phyloP scores from a whole-genome alignment of 257 asterid species.

The Capsicum pubescens region DNA sequence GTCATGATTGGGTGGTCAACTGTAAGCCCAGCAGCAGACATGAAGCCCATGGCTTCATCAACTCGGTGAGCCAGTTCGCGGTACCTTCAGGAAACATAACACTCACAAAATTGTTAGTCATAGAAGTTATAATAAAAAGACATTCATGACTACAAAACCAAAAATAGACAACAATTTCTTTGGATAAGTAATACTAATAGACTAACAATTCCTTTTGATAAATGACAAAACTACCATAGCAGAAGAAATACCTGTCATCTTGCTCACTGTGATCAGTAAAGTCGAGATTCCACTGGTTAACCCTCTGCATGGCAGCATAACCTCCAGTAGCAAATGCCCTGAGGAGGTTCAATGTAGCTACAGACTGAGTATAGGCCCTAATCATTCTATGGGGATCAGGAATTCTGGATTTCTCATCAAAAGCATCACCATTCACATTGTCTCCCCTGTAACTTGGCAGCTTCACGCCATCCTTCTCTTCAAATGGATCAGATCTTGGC shows the following conservation, averaged over 20 bases:
- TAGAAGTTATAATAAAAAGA: neutral
- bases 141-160: slow-evolving; percentile 19
- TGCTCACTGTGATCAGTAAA: slow-evolving; percentile 75
- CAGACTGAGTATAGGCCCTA: slow-evolving; percentile 76
- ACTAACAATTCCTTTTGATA: neutral
- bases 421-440: slow-evolving; percentile 71
- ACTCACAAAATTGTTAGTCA: neutral
- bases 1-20: slow-evolving; percentile 70
- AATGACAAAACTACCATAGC: neutral
- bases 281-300: slow-evolving; percentile 83
- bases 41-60: slow-evolving; percentile 81
- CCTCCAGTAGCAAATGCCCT: slow-evolving; percentile 86
- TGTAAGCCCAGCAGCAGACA: slow-evolving; percentile 73
- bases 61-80: slow-evolving; percentile 78
- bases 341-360: slow-evolving; percentile 73
- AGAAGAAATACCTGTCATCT: slow-evolving; percentile 63
- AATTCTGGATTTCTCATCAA: slow-evolving; percentile 63
- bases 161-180: slow-evolving; percentile 18
- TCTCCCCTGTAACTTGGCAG: slow-evolving; percentile 85
- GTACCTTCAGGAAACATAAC: slow-evolving; percentile 45
- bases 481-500: slow-evolving; percentile 72
- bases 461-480: slow-evolving; percentile 72
- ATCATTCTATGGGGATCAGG: slow-evolving; percentile 80
- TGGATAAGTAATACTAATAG: neutral
- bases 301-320: slow-evolving; percentile 82